Evolutionary conservation across 352 stramenopile species (phyloP), one percentile per base, ranked within the genome.

Genomic region (Pythium oligandrum): DNA sequence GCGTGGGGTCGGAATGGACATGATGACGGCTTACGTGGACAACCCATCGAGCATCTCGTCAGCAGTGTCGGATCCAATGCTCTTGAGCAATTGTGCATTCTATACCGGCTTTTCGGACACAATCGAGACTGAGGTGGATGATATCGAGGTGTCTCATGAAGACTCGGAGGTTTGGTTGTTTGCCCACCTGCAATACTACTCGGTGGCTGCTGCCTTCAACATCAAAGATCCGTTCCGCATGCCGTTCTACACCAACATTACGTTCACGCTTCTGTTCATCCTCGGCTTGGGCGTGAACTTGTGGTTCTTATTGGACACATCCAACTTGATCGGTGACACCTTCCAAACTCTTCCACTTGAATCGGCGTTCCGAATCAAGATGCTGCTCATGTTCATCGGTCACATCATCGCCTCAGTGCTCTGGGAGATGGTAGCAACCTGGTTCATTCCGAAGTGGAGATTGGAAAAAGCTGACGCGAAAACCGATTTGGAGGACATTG

Each of bases 131-230:
- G 17, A 26, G 17, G 66, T 71, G 36, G 59, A 66, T 38, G 67
- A 76, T 11, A 66, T 68, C 31, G 60, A 61, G 4, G 70, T 67
- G 48, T 74, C 64, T 17, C 71, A 73, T 51, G 76, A 85, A 51
- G 70, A 73, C 57, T 65, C 76, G 11, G 66, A 46, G 17, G 66
- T 76, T 30, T 86, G 72, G 74, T 61, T 88, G 38, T 88, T 80
- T 52, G 68, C 65, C 7, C 77, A 85, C 53, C 38, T 84, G 59
- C 59, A 64, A 11, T 88, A 83, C 53, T 63, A 80, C 33, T 63
- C 63, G 4, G 68, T 88, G 12, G 74, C 74, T 1, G 64, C 73
- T 0, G 77, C 72, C 8, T 81, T 88, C 53, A 75, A 86, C 48
- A 43, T 82, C 42, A 70, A 75, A 36, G 74, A 83, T 51, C 53